Percentiles rank a stretch among this genome's conserved stretches.
Conservation (phyloP, 192 early-diverging fungal genomes). For the Gryganskiella cystojenkinii region DNA sequence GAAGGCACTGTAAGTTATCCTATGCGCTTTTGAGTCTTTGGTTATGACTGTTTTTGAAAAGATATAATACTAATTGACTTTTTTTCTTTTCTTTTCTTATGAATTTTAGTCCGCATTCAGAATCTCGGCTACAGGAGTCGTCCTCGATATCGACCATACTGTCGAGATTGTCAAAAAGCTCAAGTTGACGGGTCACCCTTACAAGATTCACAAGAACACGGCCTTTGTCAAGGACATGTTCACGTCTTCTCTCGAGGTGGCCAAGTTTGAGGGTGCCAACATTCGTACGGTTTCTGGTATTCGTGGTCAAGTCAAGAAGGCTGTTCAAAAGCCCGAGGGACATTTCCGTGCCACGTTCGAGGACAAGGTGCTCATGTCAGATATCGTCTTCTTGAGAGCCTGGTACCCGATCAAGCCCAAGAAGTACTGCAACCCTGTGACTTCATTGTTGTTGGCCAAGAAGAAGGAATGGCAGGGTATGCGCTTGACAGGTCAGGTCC, state of each 20-base stretch:
- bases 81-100: background rate
- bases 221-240: conserved; percentile 99
- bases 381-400: conserved; percentile 97
- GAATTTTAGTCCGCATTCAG: conserved; percentile 80
- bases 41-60: conserved; percentile 6
- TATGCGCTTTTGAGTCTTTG: too few relatives aligned
- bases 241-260: conserved; percentile 93
- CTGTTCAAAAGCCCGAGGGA: conserved; percentile 85
- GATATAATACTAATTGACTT: background rate
- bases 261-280: conserved; percentile 97
- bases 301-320: conserved; percentile 98
- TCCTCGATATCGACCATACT: conserved; percentile 93
- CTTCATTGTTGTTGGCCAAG: conserved; percentile 81
- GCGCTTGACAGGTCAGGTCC: conserved; percentile 88
- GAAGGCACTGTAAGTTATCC: conserved; percentile 60
- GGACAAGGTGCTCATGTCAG: conserved; percentile 94
- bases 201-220: conserved; percentile 97
- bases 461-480: conserved; percentile 90
- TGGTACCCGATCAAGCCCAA: conserved; percentile 98
- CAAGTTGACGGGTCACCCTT: conserved; percentile 94
- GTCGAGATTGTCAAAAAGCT: conserved; percentile 99
- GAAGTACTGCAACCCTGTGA: conserved; percentile 98
- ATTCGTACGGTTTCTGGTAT: conserved; percentile 98
- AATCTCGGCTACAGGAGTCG: conserved; percentile 94
- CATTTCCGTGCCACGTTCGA: conserved; percentile 98